Conservation (phyloP, 2,329 filamentous ascomycete genomes). For the Fusarium sp. region DNA sequence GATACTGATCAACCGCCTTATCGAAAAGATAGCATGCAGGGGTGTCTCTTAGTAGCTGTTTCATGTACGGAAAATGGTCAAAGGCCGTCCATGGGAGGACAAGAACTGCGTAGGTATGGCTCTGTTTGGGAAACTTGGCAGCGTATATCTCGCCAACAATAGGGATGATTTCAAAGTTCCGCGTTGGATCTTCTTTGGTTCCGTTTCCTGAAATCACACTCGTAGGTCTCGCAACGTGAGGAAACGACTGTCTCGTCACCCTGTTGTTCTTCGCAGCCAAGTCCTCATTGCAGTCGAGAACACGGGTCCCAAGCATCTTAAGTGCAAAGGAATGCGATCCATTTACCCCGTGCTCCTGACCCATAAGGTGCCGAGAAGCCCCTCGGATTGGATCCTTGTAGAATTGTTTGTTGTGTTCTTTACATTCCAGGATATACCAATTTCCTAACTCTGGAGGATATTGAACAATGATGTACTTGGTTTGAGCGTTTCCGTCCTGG, state of each 20-base stretch:
- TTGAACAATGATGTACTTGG: neutral
- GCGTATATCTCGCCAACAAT: neutral
- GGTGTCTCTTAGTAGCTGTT: neutral
- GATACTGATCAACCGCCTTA: neutral
- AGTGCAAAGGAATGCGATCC: neutral
- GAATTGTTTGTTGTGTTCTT: neutral
- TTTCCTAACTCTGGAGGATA: neutral
- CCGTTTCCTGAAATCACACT: too few relatives aligned
- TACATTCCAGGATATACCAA: slow-evolving; percentile 22
- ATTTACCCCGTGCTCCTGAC: fast-evolving
- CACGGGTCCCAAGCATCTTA: fast-evolving
- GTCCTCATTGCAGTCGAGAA: neutral
- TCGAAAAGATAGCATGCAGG: neutral
- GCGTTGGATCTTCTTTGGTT: fast-evolving
- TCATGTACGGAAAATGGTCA: neutral
- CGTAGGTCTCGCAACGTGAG: fast-evolving
- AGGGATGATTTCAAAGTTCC: fast-evolving
- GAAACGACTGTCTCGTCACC: neutral
- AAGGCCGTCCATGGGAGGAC: neutral
- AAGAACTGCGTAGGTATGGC: neutral
- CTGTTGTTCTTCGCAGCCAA: neutral
- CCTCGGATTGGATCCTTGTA: neutral
- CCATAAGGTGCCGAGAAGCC: neutral
- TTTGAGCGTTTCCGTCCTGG: neutral
- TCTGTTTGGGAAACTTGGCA: fast-evolving